phyloP scores from a whole-genome alignment of 2,329 filamentous ascomycete species.

The Epichloe amarillans region DNA sequence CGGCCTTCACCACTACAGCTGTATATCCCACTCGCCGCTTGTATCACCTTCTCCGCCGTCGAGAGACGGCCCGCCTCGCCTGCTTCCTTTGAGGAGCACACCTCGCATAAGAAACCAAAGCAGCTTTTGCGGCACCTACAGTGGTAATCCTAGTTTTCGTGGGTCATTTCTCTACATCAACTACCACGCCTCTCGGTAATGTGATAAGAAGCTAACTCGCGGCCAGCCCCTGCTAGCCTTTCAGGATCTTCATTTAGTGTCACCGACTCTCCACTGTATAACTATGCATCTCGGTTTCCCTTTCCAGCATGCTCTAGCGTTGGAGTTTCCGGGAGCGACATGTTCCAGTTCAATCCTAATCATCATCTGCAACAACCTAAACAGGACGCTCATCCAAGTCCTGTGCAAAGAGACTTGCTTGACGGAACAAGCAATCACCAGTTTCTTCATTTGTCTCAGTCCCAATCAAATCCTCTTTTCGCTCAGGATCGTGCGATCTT shows the following conservation, averaged over 20 bases:
- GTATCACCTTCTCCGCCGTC: conserved; percentile 21
- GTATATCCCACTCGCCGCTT: conserved; percentile 25
- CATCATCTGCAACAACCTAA: conserved; percentile 14
- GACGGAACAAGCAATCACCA: conserved; percentile 11
- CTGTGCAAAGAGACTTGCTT: conserved; percentile 10
- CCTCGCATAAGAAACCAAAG: conserved; percentile 10
- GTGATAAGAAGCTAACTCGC: conserved; percentile 4
- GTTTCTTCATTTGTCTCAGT: conserved; percentile 16
- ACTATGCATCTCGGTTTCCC: conserved; percentile 16
- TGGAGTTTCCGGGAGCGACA: conserved; percentile 13
- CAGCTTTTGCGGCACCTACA: conserved; percentile 3
- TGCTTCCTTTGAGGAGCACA: conserved; percentile 13
- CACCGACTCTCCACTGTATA: conserved; percentile 19
- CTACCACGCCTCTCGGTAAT: neutral
- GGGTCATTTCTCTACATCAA: neutral
- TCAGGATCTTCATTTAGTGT: conserved; percentile 16
- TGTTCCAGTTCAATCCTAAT: conserved; percentile 13
- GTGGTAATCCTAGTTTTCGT: conserved; percentile 5
- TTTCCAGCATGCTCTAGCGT: conserved; percentile 14
- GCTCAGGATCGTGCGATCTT: conserved; percentile 19
- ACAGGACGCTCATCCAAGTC: conserved; percentile 13
- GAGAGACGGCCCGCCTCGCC: conserved; percentile 15
- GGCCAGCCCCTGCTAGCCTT: conserved; percentile 13
- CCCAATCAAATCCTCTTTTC: conserved; percentile 21
- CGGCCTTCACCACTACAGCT: conserved; percentile 22